phyloP scores from a whole-genome alignment of 305 asterid genomes.

The Solanum hybrid region DNA sequence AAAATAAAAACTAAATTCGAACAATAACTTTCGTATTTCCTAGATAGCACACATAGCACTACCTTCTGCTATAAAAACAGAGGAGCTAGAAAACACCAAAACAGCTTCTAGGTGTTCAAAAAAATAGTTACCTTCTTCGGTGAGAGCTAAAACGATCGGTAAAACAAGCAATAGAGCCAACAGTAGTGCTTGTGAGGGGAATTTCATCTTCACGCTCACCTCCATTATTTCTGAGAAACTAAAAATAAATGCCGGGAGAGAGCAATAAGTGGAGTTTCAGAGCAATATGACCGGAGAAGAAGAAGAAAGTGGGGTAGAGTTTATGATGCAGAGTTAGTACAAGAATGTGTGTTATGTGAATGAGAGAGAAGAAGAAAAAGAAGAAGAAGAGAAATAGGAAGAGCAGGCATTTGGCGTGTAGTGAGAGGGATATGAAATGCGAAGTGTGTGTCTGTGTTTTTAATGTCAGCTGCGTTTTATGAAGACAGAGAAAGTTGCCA shows the following conservation, averaged over 20 bases:
- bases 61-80: neutral
- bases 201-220: conserved; percentile 12
- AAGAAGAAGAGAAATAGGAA: conserved; percentile 9
- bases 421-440: conserved; percentile 41
- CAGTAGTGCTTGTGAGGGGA: conserved; percentile 1
- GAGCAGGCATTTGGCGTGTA: conserved; percentile 99
- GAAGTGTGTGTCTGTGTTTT: conserved; percentile 19
- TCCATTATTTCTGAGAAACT: conserved; percentile 8
- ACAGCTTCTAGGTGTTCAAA: neutral
- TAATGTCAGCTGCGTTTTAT: conserved; percentile 44
- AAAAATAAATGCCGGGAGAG: neutral
- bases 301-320: neutral
- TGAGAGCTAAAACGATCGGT: conserved; percentile 40
- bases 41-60: neutral
- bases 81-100: neutral
- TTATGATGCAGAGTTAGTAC: neutral
- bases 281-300: neutral
- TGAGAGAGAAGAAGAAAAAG: conserved; percentile 10
- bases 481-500: conserved; percentile 11
- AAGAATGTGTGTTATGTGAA: conserved; percentile 19
- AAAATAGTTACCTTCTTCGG: conserved; percentile 46
- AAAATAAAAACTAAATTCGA: neutral
- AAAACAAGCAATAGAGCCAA: conserved; percentile 17
- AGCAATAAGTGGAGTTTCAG: neutral
- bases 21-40: neutral